phyloP scores from a whole-genome alignment of 2,329 filamentous ascomycete genomes.

The Aspergillus japonicus region DNA sequence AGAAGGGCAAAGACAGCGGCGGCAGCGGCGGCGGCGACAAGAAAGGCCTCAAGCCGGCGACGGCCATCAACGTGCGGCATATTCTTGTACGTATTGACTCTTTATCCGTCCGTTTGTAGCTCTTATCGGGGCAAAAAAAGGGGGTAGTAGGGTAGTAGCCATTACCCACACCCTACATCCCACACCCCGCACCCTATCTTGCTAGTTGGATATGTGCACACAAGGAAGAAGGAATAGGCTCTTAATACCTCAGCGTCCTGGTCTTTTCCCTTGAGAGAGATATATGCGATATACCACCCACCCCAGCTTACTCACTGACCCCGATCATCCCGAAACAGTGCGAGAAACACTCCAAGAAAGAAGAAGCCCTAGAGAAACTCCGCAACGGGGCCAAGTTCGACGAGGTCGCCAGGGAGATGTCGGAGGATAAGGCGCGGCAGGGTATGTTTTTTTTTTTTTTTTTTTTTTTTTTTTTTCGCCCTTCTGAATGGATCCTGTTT shows the following conservation, averaged over 20 bases:
- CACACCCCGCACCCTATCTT: too few relatives aligned
- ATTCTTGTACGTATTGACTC: conserved; percentile 51
- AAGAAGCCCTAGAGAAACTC: conserved; percentile 62
- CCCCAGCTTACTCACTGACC: too few relatives aligned
- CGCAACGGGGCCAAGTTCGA: conserved; percentile 62
- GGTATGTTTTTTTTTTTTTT: conserved; percentile 33
- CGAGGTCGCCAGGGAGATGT: conserved; percentile 63
- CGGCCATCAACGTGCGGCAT: conserved; percentile 64
- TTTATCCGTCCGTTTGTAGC: conserved; percentile 1
- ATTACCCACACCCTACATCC: too few relatives aligned
- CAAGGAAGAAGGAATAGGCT: too few relatives aligned
- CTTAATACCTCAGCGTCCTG: too few relatives aligned
- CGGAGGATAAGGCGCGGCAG: conserved; percentile 64
- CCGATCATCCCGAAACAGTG: conserved; percentile 39
- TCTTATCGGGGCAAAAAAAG: too few relatives aligned
- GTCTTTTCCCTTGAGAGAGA: too few relatives aligned
- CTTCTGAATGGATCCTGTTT: too few relatives aligned
- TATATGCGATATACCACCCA: too few relatives aligned
- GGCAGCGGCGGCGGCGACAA: conserved; percentile 30
- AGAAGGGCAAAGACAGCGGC: conserved; percentile 42
- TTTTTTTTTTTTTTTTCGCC: conserved; percentile 7
- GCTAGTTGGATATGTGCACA: too few relatives aligned
- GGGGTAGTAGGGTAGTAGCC: too few relatives aligned
- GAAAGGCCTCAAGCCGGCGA: conserved; percentile 55
- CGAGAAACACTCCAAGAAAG: conserved; percentile 64